Percentiles rank a stretch among this genome's conserved stretches.
These are phyloP conservation scores for Ottelia alismoides DNA, from an alignment of 106 monocot genomes.

Conservation along the genomic window DNA sequence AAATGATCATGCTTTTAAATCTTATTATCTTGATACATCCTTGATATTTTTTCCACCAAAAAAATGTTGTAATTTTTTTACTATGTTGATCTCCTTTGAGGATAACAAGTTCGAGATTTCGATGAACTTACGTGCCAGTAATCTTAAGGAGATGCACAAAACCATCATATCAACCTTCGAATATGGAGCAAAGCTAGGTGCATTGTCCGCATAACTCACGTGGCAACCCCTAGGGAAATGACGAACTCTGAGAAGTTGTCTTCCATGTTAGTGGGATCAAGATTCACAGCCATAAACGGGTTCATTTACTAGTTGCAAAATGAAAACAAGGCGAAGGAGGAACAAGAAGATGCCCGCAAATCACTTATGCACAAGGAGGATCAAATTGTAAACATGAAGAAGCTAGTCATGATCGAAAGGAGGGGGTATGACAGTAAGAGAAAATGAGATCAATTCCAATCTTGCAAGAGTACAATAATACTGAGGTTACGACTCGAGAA, in stretches of 20 bases:
- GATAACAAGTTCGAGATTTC: conserved; percentile 87
- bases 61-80: too few relatives aligned
- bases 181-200: conserved; percentile 98
- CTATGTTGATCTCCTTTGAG: too few relatives aligned
- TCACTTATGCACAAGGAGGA: conserved; percentile 49
- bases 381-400: conserved; percentile 27
- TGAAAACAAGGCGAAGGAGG: conserved; percentile 65
- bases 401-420: conserved; percentile 34
- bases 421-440: conserved; percentile 16
- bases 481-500: conserved; percentile 35
- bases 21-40: too few relatives aligned
- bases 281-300: conserved; percentile 82
- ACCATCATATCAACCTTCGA: conserved; percentile 91
- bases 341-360: conserved; percentile 39
- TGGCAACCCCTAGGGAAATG: conserved; percentile 49
- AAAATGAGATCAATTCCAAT: conserved; percentile 43
- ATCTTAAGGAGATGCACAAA: conserved; percentile 83
- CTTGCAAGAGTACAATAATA: conserved; percentile 32
- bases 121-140: conserved; percentile 95
- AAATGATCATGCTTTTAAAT: too few relatives aligned
- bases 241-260: conserved; percentile 23
- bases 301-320: conserved; percentile 75
- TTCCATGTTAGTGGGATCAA: conserved; percentile 33
- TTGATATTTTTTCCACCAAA: too few relatives aligned
- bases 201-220: conserved; percentile 72